Percentiles rank a stretch among this genome's conserved stretches.
Evolutionary conservation across 208 protist genomes (phyloP).

Genomic region (Wallacemonas rigidus): DNA sequence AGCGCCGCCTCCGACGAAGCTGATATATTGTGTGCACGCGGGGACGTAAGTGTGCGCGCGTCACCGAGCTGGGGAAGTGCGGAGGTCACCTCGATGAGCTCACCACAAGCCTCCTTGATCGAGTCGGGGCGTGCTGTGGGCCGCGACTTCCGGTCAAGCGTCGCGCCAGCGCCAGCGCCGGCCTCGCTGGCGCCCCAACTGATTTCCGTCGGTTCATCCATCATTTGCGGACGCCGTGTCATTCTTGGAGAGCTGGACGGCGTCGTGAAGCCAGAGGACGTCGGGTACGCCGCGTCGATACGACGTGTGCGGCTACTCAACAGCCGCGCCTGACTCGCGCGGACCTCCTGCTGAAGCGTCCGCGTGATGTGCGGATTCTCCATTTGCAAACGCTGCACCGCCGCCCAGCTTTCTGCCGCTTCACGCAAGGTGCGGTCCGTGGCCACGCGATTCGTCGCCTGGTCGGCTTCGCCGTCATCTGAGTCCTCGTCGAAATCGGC

Average conservation of each 20-base stretch:
- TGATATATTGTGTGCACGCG: too few species aligned
- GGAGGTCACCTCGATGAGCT: too few species aligned
- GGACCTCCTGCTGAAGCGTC: conserved; percentile 30
- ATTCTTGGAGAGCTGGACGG: too few species aligned
- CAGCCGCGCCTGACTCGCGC: conserved; percentile 31
- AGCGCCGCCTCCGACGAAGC: not conserved
- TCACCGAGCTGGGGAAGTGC: too few species aligned
- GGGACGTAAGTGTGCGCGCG: too few species aligned
- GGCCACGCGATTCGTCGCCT: not conserved
- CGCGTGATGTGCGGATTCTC: conserved; percentile 22
- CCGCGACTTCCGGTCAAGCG: not conserved
- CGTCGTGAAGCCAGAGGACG: too few species aligned
- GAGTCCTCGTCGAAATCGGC: conserved; percentile 3
- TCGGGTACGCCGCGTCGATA: not conserved
- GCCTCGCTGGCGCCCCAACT: conserved; percentile 3
- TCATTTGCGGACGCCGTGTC: not conserved
- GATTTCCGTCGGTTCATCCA: conserved; percentile 8
- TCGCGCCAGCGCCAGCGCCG: not conserved
- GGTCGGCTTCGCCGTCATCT: conserved; percentile 1
- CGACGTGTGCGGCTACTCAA: conserved; percentile 3
- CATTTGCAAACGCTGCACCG: conserved; percentile 33
- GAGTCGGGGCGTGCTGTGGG: too few species aligned
- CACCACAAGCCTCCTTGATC: too few species aligned
- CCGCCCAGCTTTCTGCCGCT: conserved; percentile 32
- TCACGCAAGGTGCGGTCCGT: conserved; percentile 30